Percentiles rank a stretch among this genome's conserved stretches.
Conservation (phyloP, 2,329 filamentous ascomycete species). For the Fusarium brachygibbosum region DNA sequence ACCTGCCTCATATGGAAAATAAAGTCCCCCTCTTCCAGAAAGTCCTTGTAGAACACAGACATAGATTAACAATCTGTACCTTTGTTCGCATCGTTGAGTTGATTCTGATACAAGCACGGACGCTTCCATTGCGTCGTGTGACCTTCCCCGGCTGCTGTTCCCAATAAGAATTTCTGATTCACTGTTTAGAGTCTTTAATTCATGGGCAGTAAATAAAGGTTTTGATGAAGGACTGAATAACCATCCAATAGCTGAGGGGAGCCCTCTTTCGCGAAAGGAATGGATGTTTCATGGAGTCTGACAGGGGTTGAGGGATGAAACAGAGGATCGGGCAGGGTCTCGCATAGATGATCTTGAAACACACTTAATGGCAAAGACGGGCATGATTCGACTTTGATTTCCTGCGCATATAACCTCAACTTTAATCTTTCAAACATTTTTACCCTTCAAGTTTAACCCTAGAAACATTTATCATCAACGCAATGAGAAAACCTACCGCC, state of each 20-base stretch:
- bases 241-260: background rate
- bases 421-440: background rate
- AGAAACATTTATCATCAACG: background rate
- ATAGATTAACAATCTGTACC: background rate
- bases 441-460: fast-evolving
- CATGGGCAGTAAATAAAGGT: background rate
- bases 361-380: constrained; percentile 6
- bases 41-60: background rate
- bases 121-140: too few relatives aligned
- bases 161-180: background rate
- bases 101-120: background rate
- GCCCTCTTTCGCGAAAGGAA: background rate
- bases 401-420: constrained; percentile 5
- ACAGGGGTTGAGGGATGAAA: constrained; percentile 27
- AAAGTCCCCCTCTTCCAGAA: too few relatives aligned
- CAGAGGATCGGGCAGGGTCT: constrained; percentile 30
- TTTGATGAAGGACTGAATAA: constrained; percentile 6
- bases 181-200: background rate
- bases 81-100: background rate
- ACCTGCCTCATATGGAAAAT: too few relatives aligned
- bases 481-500: constrained; percentile 33
- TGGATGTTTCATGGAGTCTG: constrained; percentile 8
- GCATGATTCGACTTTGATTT: background rate
- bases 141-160: background rate
- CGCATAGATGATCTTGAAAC: constrained; percentile 40